These are phyloP conservation scores for Pythium rhizo-oryzae DNA, from an alignment of 352 stramenopile genomes.

Conservation along the genomic window DNA sequence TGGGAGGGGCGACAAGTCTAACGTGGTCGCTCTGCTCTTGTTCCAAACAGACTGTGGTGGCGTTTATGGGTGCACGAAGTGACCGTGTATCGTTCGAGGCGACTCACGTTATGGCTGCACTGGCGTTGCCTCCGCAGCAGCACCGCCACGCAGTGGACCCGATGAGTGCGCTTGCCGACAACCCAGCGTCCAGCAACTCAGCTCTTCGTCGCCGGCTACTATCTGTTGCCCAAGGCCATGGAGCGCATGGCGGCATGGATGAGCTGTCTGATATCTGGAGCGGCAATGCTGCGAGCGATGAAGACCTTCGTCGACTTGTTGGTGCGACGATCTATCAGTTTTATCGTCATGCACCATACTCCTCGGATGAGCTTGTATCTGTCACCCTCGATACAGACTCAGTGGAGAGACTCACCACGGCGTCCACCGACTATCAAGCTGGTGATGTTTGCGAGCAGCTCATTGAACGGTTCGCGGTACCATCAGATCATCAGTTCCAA, in stretches of 20 bases:
- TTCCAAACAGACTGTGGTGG: constrained; percentile 30
- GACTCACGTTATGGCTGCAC: constrained; percentile 71
- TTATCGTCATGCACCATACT: constrained; percentile 34
- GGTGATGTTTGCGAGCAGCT: constrained; percentile 51
- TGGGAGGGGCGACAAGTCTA: not conserved
- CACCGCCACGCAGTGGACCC: constrained; percentile 70
- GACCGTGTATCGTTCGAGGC: constrained; percentile 73
- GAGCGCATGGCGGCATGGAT: constrained; percentile 53
- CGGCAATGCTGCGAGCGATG: not conserved
- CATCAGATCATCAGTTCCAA: constrained; percentile 70
- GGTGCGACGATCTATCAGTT: constrained; percentile 61
- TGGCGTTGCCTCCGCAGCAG: constrained; percentile 65
- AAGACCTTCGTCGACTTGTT: constrained; percentile 20
- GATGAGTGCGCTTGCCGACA: constrained; percentile 44
- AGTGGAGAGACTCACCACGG: not conserved
- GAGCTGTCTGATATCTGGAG: constrained; percentile 63
- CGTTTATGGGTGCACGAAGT: constrained; percentile 64
- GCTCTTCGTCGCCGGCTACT: constrained; percentile 57
- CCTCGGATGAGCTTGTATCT: constrained; percentile 15
- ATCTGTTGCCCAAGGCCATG: constrained; percentile 48
- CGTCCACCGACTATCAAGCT: not conserved
- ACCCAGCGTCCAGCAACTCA: constrained; percentile 40
- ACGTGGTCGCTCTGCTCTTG: constrained; percentile 2
- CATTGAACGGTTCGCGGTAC: constrained; percentile 53
- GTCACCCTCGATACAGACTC: constrained; percentile 9